A percentile compares a stretch with the other conserved stretches of the same genome.
These are phyloP conservation scores for Ampelocalamus luodianensis DNA, from an alignment of 176 grass and related monocot species.

Conservation along the genomic window DNA sequence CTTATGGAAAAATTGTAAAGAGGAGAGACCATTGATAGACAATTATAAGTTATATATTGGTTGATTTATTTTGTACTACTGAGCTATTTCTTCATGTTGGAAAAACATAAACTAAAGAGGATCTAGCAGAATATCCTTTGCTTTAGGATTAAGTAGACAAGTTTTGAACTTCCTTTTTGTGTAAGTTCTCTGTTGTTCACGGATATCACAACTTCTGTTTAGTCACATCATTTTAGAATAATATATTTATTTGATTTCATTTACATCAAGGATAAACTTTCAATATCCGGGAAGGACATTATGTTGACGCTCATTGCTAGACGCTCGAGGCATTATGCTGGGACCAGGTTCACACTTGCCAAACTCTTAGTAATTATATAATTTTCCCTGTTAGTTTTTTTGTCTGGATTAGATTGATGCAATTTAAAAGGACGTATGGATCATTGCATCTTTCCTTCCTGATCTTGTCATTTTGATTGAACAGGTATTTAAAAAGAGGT, in stretches of 20 bases:
- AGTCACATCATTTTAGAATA: slow-evolving; percentile 15
- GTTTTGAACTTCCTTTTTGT: slow-evolving; percentile 2
- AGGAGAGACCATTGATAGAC: not conserved
- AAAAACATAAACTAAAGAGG: slow-evolving; percentile 26
- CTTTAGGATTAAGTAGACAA: slow-evolving; percentile 24
- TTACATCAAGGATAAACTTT: slow-evolving; percentile 71
- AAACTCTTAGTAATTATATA: slow-evolving; percentile 23
- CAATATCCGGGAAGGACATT: slow-evolving; percentile 76
- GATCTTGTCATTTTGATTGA: slow-evolving; percentile 25
- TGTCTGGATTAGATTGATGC: slow-evolving; percentile 18
- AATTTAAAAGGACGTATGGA: not conserved
- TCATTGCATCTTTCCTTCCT: slow-evolving; percentile 28
- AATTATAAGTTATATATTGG: not conserved
- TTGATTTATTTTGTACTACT: not conserved
- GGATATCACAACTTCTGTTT: slow-evolving; percentile 12
- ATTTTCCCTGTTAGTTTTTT: not conserved
- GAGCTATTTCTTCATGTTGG: slow-evolving; percentile 3
- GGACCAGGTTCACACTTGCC: slow-evolving; percentile 65
- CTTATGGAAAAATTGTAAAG: slow-evolving; percentile 13
- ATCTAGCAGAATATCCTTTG: not conserved
- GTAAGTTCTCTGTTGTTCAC: not conserved
- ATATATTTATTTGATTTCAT: slow-evolving; percentile 40
- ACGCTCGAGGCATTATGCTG: slow-evolving; percentile 92
- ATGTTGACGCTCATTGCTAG: slow-evolving; percentile 88
- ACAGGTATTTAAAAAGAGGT: slow-evolving; percentile 91